phyloP scores from a whole-genome alignment of 140 eudicot species.

The Artemisia princeps region DNA sequence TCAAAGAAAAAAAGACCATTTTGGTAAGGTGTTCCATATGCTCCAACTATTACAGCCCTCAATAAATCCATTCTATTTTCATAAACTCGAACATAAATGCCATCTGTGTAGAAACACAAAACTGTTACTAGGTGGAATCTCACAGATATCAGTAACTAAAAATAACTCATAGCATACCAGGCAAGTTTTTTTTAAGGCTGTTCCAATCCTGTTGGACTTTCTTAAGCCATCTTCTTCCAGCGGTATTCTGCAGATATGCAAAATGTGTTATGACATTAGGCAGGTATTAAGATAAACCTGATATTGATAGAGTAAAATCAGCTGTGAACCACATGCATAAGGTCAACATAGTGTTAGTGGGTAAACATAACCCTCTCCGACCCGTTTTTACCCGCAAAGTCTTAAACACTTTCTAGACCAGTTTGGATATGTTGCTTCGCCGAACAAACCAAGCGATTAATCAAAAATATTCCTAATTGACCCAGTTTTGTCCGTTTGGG shows the following conservation, averaged over 20 bases:
- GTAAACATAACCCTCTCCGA: no score
- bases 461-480: no score
- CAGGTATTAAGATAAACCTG: neutral
- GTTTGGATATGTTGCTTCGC: no score
- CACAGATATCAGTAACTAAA: neutral
- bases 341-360: no score
- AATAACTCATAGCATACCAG: conserved; percentile 39
- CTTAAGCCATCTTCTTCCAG: conserved; percentile 87
- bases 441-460: no score
- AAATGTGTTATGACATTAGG: neutral
- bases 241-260: conserved; percentile 42
- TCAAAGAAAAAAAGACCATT: conserved; percentile 97
- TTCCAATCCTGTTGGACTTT: conserved; percentile 97
- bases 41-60: conserved; percentile 93
- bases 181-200: conserved; percentile 81
- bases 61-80: conserved; percentile 96
- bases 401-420: no score
- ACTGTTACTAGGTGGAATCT: conserved; percentile 4
- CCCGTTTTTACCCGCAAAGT: no score
- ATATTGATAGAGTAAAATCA: no score
- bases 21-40: conserved; percentile 98
- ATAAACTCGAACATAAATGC: conserved; percentile 81
- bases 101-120: conserved; percentile 38
- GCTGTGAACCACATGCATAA: no score
- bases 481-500: no score